Percentiles rank a stretch among this genome's conserved stretches.
phyloP scores from a whole-genome alignment of 257 asterid species.

The Rauvolfia tetraphylla region DNA sequence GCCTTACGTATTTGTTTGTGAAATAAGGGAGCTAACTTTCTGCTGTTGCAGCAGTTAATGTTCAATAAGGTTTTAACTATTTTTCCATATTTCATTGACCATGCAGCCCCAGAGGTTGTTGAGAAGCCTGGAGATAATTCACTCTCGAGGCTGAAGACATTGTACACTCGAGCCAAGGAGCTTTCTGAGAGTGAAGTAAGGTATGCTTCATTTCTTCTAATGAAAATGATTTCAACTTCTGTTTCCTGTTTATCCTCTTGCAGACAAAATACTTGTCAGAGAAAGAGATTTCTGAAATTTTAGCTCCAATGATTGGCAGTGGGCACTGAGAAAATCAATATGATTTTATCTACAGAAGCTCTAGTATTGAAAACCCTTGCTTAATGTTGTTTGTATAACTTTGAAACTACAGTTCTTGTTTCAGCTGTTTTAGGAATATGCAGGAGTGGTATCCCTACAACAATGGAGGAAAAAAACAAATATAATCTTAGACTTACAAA shows the following conservation, averaged over 20 bases:
- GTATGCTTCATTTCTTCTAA: conserved; percentile 33
- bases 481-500: not conserved
- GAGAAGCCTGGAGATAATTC: conserved; percentile 90
- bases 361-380: not conserved
- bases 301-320: not conserved
- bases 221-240: conserved; percentile 14
- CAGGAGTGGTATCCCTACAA: not conserved
- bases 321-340: not conserved
- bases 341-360: not conserved
- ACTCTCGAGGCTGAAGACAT: conserved; percentile 58
- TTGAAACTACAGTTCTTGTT: not conserved
- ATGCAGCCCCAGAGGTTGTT: conserved; percentile 84
- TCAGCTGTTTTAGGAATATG: not conserved
- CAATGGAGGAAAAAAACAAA: not conserved
- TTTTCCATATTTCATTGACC: conserved; percentile 11
- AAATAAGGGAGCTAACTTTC: not conserved
- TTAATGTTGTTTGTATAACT: not conserved
- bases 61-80: not conserved
- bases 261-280: not conserved
- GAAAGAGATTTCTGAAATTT: not conserved
- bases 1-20: not conserved
- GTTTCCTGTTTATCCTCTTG: conserved; percentile 5
- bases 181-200: conserved; percentile 75
- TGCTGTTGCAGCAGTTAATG: not conserved
- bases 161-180: conserved; percentile 84